These are phyloP conservation scores for Hamamelis virginiana DNA, from an alignment of 164 flowering plant genomes.

Conservation along the genomic window DNA sequence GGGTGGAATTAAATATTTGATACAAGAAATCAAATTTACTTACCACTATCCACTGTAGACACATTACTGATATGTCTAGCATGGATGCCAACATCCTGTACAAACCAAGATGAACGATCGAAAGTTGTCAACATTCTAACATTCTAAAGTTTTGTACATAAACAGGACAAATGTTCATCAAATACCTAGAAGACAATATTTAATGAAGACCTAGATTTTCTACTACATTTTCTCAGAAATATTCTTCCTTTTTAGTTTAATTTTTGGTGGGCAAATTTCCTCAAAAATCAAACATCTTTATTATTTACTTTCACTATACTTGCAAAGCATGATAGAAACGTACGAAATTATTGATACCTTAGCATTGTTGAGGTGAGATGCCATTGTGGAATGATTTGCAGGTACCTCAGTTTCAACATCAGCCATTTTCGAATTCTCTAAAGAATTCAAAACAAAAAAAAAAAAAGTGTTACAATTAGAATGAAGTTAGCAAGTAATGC, in stretches of 20 bases:
- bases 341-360: conserved; percentile 38
- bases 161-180: not conserved
- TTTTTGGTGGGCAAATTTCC: no score
- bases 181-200: not conserved
- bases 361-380: conserved; percentile 41
- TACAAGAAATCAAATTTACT: conserved; percentile 14
- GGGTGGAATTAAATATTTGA: not conserved
- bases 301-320: no score
- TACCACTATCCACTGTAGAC: conserved; percentile 86
- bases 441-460: not conserved
- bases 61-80: conserved; percentile 75
- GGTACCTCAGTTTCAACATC: conserved; percentile 38
- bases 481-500: no score
- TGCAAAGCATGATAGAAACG: no score
- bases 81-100: conserved; percentile 68
- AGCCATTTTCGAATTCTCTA: conserved; percentile 36
- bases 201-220: not conserved
- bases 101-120: conserved; percentile 9
- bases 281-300: no score
- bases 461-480: no score
- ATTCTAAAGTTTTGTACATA: not conserved
- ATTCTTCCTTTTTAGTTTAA: no score
- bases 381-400: conserved; percentile 36
- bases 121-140: conserved; percentile 9
- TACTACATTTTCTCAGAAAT: no score